Conservation (phyloP, 306 rosid species). For the Oemleria cerasiformis region DNA sequence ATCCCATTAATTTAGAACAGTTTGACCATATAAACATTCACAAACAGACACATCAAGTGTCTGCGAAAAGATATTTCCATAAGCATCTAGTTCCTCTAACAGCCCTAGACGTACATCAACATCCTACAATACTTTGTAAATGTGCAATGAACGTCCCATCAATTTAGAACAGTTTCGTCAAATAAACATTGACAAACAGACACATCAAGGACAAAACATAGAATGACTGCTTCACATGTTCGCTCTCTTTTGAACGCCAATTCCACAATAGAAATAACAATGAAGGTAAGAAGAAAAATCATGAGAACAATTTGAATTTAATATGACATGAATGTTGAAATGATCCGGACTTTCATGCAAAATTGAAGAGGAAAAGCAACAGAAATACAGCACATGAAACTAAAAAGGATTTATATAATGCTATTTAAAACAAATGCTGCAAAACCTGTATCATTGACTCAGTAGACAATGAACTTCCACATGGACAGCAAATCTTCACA, state of each 20-base stretch:
- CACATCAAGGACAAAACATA: not conserved
- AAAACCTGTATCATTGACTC: conserved; percentile 72
- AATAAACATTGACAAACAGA: not conserved
- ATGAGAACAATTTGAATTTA: not conserved
- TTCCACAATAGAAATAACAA: too few species aligned
- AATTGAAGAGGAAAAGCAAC: not conserved
- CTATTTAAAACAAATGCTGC: conserved; percentile 15
- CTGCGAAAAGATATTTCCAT: too few species aligned
- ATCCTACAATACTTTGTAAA: too few species aligned
- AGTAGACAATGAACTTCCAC: conserved; percentile 70
- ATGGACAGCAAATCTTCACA: conserved; percentile 76
- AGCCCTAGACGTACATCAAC: too few species aligned
- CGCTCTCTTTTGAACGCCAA: too few species aligned
- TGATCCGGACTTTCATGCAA: not conserved
- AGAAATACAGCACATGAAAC: not conserved
- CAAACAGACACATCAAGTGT: too few species aligned
- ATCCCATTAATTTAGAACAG: too few species aligned
- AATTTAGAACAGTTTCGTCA: not conserved
- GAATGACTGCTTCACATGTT: too few species aligned
- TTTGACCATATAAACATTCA: too few species aligned
- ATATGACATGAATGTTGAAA: not conserved
- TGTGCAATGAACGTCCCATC: too few species aligned
- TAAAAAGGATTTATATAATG: not conserved
- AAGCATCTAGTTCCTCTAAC: too few species aligned
- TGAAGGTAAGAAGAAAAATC: too few species aligned